A percentile compares a stretch with the other conserved stretches of the same genome.
Evolutionary conservation across 177 flowering plant species (phyloP).

Genomic region (Tripterygium wilfordii): DNA sequence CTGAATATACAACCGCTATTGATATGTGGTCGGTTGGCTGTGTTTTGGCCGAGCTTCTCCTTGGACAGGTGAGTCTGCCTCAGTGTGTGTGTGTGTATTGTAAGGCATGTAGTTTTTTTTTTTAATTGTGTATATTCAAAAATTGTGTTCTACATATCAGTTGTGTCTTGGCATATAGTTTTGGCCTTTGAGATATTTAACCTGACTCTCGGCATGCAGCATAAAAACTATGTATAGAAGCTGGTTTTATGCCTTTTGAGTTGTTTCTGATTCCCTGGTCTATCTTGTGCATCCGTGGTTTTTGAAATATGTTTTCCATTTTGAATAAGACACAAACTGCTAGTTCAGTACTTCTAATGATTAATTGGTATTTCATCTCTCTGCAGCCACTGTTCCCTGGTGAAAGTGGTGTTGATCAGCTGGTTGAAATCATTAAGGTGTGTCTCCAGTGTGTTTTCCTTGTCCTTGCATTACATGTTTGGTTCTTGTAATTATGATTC

Average conservation of each 20-base stretch:
- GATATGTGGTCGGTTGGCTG: constrained; percentile 99
- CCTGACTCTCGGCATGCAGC: no score
- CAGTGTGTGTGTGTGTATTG: background rate
- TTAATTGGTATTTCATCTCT: constrained; percentile 8
- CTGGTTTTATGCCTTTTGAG: no score
- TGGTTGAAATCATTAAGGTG: constrained; percentile 87
- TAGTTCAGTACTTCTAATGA: constrained; percentile 4
- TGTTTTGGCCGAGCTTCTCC: constrained; percentile 89
- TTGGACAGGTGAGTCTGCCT: constrained; percentile 62
- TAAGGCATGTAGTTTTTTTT: no score
- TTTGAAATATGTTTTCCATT: no score
- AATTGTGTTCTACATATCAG: background rate
- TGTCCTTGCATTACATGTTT: background rate
- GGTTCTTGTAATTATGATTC: background rate
- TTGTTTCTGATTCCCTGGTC: no score
- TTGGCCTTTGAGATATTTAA: no score
- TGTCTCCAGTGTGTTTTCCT: background rate
- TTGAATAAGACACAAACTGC: background rate
- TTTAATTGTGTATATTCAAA: no score
- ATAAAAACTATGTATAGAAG: no score
- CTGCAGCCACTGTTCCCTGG: constrained; percentile 88
- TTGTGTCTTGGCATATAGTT: background rate
- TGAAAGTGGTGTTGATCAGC: constrained; percentile 85
- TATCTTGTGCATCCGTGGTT: no score
- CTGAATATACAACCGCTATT: constrained; percentile 88